These are phyloP conservation scores for Venturia aucupariae DNA, from an alignment of 2,329 filamentous ascomycete genomes.

Conservation along the genomic window DNA sequence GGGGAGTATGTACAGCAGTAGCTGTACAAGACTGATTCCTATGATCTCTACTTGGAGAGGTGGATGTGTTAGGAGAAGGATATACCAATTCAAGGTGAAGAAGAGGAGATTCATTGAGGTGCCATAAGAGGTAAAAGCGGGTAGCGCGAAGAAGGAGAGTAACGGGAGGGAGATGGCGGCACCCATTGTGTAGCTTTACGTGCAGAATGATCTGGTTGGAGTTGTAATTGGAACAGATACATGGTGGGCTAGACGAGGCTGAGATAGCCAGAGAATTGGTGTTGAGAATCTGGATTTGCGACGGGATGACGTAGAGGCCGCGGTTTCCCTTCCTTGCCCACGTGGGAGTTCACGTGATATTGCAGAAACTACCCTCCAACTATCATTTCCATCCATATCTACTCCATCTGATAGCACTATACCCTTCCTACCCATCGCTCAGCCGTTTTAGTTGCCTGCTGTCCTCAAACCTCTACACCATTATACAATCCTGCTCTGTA, in stretches of 20 bases:
- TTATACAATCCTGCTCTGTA: too few species aligned
- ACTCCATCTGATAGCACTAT: too few species aligned
- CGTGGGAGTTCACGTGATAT: not conserved
- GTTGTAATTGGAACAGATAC: not conserved
- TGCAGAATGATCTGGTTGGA: not conserved
- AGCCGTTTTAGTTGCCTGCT: too few species aligned
- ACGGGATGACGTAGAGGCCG: not conserved
- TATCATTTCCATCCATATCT: too few species aligned
- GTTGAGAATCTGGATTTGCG: not conserved
- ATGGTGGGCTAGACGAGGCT: not conserved
- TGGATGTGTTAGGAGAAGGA: conserved; percentile 14
- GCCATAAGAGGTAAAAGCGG: conserved; percentile 30
- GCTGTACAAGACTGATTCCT: not conserved
- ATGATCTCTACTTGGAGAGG: conserved; percentile 14
- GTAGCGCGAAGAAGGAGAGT: conserved; percentile 20
- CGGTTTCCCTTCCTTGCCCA: too few species aligned
- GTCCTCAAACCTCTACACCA: too few species aligned
- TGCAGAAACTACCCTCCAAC: too few species aligned
- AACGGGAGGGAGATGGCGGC: conserved; percentile 14
- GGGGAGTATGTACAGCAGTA: conserved; percentile 14
- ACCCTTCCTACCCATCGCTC: too few species aligned
- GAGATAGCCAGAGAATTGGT: not conserved
- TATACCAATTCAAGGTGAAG: conserved; percentile 16
- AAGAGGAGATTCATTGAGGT: conserved; percentile 16
- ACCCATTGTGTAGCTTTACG: conserved; percentile 27